phyloP scores from a whole-genome alignment of 495 filamentous ascomycete genomes.

The Xylaria curta region DNA sequence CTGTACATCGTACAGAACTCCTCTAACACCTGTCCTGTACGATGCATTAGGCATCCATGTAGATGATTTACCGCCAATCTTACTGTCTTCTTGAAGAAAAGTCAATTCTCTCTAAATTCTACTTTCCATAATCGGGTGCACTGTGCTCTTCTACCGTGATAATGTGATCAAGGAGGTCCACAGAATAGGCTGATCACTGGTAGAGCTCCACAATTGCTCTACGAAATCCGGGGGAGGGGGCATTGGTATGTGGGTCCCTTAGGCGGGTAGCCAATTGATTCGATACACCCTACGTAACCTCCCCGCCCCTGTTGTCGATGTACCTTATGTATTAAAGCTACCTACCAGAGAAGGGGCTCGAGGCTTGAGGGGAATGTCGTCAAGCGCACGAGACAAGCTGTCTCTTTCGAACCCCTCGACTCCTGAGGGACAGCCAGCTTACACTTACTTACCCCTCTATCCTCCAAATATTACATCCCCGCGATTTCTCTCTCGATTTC shows the following conservation, averaged over 20 bases:
- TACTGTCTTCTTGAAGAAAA: no score
- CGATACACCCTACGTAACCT: constrained; percentile 17
- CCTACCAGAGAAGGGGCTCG: constrained; percentile 9
- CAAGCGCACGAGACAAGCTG: constrained; percentile 19
- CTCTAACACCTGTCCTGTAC: no score
- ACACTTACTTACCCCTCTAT: constrained; percentile 26
- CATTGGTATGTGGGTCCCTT: constrained; percentile 3
- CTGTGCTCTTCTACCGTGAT: background rate
- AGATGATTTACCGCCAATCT: no score
- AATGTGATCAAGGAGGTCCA: constrained; percentile 19
- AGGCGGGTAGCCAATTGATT: constrained; percentile 17
- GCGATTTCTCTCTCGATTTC: constrained; percentile 20
- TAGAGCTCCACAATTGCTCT: constrained; percentile 1
- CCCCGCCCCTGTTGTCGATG: constrained; percentile 12
- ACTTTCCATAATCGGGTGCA: background rate
- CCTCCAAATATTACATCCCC: constrained; percentile 23
- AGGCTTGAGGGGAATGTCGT: constrained; percentile 5
- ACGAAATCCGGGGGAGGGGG: constrained; percentile 27
- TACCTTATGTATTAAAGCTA: constrained; percentile 1
- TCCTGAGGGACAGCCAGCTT: constrained; percentile 2
- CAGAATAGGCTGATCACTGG: constrained; percentile 11
- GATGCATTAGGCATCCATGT: no score
- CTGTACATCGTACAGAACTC: no score
- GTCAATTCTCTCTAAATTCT: no score
- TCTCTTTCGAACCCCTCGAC: constrained; percentile 21